Evolutionary conservation across 371 early-diverging fungal species (phyloP).

Genomic region (Thermomucor indicae-seudaticae): DNA sequence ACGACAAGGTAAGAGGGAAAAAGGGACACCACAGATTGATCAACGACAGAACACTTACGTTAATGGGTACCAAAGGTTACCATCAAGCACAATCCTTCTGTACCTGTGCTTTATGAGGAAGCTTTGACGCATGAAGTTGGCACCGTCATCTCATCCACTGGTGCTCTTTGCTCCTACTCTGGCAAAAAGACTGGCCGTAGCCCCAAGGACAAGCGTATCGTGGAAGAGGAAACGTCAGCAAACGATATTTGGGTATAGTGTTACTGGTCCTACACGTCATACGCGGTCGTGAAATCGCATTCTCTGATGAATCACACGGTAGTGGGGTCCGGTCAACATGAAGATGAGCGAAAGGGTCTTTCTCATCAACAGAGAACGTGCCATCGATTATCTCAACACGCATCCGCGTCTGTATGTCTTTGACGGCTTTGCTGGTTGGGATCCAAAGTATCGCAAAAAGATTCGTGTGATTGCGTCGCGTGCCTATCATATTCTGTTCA

Average conservation of each 20-base stretch:
- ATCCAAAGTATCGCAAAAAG: slow-evolving; percentile 96
- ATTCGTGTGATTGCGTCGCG: slow-evolving; percentile 93
- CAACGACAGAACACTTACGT: too few species aligned
- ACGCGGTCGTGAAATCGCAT: not conserved
- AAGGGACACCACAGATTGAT: too few species aligned
- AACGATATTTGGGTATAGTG: slow-evolving; percentile 86
- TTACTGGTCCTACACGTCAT: too few species aligned
- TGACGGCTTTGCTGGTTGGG: slow-evolving; percentile 95
- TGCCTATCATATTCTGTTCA: slow-evolving; percentile 96
- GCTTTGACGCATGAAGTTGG: slow-evolving; percentile 88
- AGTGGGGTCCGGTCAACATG: slow-evolving; percentile 96
- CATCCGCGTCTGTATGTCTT: slow-evolving; percentile 91
- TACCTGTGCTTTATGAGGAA: slow-evolving; percentile 91
- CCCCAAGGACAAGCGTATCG: slow-evolving; percentile 96
- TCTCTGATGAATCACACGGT: not conserved
- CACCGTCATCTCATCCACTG: slow-evolving; percentile 85
- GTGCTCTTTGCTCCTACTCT: slow-evolving; percentile 90
- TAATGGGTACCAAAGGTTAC: slow-evolving; percentile 25
- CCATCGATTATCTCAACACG: slow-evolving; percentile 95
- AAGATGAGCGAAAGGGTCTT: slow-evolving; percentile 86
- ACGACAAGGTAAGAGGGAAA: slow-evolving; percentile 37
- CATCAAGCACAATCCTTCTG: slow-evolving; percentile 71
- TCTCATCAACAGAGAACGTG: slow-evolving; percentile 94
- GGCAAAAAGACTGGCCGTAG: slow-evolving; percentile 90
- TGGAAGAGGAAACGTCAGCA: slow-evolving; percentile 76